Evolutionary conservation across 176 grass and related monocot genomes (phyloP).

Genomic region (Musa troglodytarum): DNA sequence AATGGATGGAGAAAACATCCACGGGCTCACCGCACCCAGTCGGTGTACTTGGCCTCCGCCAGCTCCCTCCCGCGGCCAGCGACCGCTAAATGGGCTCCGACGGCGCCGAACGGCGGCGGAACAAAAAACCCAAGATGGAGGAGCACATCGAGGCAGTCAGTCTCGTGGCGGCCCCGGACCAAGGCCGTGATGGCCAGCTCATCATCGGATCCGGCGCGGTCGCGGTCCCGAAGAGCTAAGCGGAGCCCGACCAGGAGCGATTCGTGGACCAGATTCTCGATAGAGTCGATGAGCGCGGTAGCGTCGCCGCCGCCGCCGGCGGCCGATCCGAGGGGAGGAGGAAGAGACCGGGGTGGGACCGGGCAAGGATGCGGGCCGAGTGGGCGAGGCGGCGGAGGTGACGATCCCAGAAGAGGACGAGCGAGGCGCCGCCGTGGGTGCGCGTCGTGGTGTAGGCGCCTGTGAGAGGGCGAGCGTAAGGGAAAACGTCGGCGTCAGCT

Average conservation of each 20-base stretch:
- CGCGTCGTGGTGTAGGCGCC: slow-evolving; percentile 78
- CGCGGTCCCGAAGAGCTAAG: slow-evolving; percentile 27
- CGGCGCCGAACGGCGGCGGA: slow-evolving; percentile 42
- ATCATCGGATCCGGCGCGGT: background rate
- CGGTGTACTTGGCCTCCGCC: slow-evolving; percentile 54
- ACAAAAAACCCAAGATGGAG: slow-evolving; percentile 50
- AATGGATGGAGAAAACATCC: background rate
- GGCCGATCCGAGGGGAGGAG: slow-evolving; percentile 23
- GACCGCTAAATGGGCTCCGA: slow-evolving; percentile 48
- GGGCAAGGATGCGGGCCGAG: slow-evolving; percentile 39
- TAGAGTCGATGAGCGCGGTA: background rate
- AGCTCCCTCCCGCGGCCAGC: slow-evolving; percentile 46
- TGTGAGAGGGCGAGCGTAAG: background rate
- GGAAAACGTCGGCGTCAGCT: background rate
- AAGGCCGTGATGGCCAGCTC: slow-evolving; percentile 55
- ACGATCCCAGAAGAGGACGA: slow-evolving; percentile 63
- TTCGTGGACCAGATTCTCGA: slow-evolving; percentile 22
- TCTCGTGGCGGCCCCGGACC: slow-evolving; percentile 18
- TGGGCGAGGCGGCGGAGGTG: slow-evolving; percentile 61
- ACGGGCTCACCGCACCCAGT: slow-evolving; percentile 51
- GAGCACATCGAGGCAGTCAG: slow-evolving; percentile 31
- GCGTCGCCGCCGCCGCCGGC: background rate
- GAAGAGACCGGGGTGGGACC: slow-evolving; percentile 32
- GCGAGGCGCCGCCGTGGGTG: slow-evolving; percentile 24
- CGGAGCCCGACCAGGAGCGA: slow-evolving; percentile 33